Conservation (phyloP, 306 rosid genomes). For the Glycine soja region DNA sequence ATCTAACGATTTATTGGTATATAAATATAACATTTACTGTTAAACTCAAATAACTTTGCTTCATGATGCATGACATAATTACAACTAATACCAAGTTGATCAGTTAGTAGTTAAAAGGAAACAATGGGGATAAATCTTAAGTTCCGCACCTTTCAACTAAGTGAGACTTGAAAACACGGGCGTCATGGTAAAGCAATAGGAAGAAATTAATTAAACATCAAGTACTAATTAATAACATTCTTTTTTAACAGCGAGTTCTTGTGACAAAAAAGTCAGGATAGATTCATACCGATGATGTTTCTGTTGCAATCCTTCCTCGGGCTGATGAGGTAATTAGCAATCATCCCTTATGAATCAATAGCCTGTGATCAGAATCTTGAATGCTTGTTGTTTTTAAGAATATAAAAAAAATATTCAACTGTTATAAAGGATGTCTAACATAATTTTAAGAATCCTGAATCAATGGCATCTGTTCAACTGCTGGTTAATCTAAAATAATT, state of each 20-base stretch:
- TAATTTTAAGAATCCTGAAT: too few species aligned
- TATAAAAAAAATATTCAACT: not conserved
- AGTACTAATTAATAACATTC: slow-evolving; percentile 40
- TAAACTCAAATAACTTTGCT: too few species aligned
- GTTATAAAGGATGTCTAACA: too few species aligned
- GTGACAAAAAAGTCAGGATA: slow-evolving; percentile 93
- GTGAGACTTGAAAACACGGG: not conserved
- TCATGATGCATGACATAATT: too few species aligned
- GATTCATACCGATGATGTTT: slow-evolving; percentile 90
- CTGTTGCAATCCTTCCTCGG: slow-evolving; percentile 96
- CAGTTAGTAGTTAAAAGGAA: too few species aligned
- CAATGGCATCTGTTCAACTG: not conserved
- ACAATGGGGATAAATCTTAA: too few species aligned
- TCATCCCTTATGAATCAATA: slow-evolving; percentile 31
- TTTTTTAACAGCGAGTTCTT: slow-evolving; percentile 76
- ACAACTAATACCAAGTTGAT: too few species aligned
- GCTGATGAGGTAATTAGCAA: slow-evolving; percentile 81
- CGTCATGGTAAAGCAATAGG: not conserved
- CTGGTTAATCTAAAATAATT: slow-evolving; percentile 15
- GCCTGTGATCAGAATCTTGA: slow-evolving; percentile 25
- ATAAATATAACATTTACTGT: too few species aligned
- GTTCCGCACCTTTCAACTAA: too few species aligned
- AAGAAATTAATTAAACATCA: slow-evolving; percentile 5
- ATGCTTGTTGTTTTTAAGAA: slow-evolving; percentile 28
- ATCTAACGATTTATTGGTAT: too few species aligned